Base-by-base conservation (phyloP, 495 filamentous ascomycete species). In the Aspergillus nidulans region DNA sequence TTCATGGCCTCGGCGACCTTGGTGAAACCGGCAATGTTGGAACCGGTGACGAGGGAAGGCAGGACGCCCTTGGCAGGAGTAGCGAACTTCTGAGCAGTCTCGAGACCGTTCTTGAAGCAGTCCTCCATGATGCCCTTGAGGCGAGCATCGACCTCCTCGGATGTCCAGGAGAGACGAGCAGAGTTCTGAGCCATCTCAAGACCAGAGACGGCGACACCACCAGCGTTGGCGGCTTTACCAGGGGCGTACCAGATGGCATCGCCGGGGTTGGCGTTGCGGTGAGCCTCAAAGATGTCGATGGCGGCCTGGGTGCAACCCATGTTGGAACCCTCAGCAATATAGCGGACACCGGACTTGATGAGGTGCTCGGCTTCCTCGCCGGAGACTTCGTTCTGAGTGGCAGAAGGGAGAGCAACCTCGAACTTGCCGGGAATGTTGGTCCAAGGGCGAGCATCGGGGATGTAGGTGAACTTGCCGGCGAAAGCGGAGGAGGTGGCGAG, bases 151-250 rank as follows among this genome's bases (percentile, higher is more conserved):
- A 98, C 94, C 77, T 94, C 86, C 77, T 97, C 88, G 21, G 76
- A 54, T 42, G 89, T 88, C 94, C 94, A 98, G 62, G 70, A 79
- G 53, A 96, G 77, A 30, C 92, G 87, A 67, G 84, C 77, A 54
- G 85, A 90, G 81, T 98, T 98, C 85, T 98, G 94, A 23, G 92
- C 92, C 94, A 98, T 98, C 81, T 98, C 94, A 38, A 98, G 86
- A 61, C 94, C 94, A 20, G 91, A 96, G 16, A 98, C 94, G 38
- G 94, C 94, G 52, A 97, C 94, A 79, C 94, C 94, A 73, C 94
- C 94, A 54, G 90, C 90, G 80, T 98, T 98, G 76, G 94, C 90
- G 45, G 94, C 94, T 82, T 76, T 83, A 66, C 91, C 92, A 52
- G 92, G 94, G 13, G 85, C 94, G 72, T 97, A 98, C 94, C 94